Evolutionary conservation across 768 basidiomycete genomes (phyloP).

Genomic region (Hericium coralloides): DNA sequence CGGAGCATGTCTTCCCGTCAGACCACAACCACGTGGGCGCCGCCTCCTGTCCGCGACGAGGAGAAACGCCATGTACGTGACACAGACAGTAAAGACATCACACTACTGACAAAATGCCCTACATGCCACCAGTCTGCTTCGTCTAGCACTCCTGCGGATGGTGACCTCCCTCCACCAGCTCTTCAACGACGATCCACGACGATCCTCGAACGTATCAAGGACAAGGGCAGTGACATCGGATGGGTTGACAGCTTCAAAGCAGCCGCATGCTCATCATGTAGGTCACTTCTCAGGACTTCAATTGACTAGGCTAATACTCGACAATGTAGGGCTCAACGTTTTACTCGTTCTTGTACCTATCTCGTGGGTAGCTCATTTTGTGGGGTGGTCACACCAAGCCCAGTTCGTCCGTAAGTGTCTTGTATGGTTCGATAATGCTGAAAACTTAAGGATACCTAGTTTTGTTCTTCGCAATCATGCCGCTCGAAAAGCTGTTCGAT

Average conservation of each 20-base stretch:
- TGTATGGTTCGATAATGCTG: neutral
- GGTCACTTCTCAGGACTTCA: neutral
- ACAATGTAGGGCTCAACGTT: conserved; percentile 43
- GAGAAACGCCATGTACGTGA: no score
- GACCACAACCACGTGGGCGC: no score
- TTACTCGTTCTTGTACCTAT: conserved; percentile 50
- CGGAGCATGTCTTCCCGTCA: no score
- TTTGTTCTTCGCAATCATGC: conserved; percentile 56
- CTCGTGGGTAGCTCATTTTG: conserved; percentile 52
- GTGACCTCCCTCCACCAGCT: no score
- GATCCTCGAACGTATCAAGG: conserved; percentile 1
- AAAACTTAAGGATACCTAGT: conserved; percentile 27
- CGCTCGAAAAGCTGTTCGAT: conserved; percentile 58
- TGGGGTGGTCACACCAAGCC: conserved; percentile 23
- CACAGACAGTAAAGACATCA: no score
- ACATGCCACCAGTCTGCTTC: no score
- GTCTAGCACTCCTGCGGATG: no score
- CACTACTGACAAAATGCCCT: no score
- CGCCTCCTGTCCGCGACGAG: no score
- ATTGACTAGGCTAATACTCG: neutral
- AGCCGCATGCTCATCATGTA: neutral
- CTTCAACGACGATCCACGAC: no score
- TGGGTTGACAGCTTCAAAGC: conserved; percentile 3
- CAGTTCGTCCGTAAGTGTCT: conserved; percentile 20
- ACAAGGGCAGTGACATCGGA: conserved; percentile 1